Evolutionary conservation across 225 moss, liverwort and hornwort genomes (phyloP).

Genomic region (Polytrichum commune): DNA sequence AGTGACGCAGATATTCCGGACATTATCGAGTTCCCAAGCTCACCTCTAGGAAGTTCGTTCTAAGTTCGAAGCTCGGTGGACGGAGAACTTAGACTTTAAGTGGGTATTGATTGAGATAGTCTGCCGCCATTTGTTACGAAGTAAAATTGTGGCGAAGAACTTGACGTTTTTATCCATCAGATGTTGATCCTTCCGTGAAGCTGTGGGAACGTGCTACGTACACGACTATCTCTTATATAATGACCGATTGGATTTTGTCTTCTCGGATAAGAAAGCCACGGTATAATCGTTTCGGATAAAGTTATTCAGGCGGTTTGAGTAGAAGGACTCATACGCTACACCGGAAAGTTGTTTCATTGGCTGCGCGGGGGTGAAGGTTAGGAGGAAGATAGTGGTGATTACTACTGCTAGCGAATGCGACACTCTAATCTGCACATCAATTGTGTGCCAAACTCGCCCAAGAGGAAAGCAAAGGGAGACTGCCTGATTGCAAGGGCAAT

Average conservation of each 20-base stretch:
- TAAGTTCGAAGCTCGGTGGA: too few species aligned
- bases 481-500: constrained; percentile 1
- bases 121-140: too few species aligned
- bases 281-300: not conserved
- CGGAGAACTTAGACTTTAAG: too few species aligned
- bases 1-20: too few species aligned
- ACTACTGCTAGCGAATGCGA: not conserved
- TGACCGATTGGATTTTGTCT: not conserved
- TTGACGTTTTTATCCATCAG: too few species aligned
- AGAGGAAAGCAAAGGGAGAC: not conserved
- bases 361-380: not conserved
- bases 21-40: too few species aligned
- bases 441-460: not conserved
- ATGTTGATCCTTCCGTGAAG: too few species aligned
- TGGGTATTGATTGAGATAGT: too few species aligned
- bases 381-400: not conserved
- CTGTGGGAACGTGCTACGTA: too few species aligned
- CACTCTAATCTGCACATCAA: not conserved
- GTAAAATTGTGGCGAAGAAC: too few species aligned
- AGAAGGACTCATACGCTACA: not conserved
- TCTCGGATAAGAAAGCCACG: not conserved
- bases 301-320: not conserved
- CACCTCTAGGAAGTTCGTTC: too few species aligned
- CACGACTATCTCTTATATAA: not conserved
- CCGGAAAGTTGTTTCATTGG: not conserved